Conservation (phyloP, 2,329 filamentous ascomycete genomes). For the Ophiocordyceps robertsii region DNA sequence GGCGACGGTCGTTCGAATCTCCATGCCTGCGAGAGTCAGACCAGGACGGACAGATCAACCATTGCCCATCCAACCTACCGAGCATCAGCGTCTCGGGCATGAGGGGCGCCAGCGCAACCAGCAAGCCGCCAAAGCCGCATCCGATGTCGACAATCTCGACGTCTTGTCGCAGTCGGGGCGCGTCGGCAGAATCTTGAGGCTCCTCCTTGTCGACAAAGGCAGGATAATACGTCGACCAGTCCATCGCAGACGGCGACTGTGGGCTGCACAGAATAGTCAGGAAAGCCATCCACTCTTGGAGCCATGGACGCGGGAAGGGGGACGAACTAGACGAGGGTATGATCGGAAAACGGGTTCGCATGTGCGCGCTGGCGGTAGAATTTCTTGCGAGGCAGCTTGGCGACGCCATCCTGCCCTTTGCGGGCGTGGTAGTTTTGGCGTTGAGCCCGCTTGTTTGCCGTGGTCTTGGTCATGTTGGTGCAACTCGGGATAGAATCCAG, state of each 20-base stretch:
- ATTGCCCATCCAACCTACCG: conserved; percentile 35
- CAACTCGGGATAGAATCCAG: too few relatives aligned
- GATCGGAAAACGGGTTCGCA: conserved; percentile 96
- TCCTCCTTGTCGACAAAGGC: conserved; percentile 41
- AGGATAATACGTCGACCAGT: conserved; percentile 80
- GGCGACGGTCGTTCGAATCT: conserved; percentile 82
- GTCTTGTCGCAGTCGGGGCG: conserved; percentile 34
- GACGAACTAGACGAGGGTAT: conserved; percentile 69
- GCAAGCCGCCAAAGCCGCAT: conserved; percentile 85
- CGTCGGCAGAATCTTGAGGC: conserved; percentile 13
- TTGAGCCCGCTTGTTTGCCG: conserved; percentile 45
- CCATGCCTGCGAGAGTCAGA: conserved; percentile 48
- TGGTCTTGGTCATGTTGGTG: conserved; percentile 9
- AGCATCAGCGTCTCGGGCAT: conserved; percentile 74
- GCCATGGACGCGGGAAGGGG: neutral
- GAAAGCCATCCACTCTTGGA: neutral
- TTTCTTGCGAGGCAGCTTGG: conserved; percentile 76
- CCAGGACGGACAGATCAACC: neutral
- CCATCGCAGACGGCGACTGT: conserved; percentile 66
- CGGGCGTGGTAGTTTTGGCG: conserved; percentile 51
- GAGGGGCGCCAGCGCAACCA: conserved; percentile 71
- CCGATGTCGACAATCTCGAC: conserved; percentile 95
- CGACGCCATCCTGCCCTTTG: conserved; percentile 34
- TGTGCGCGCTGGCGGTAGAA: conserved; percentile 95
- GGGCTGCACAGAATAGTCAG: conserved; percentile 41